Evolutionary conservation across 768 basidiomycete species (phyloP).

Genomic region (Podaxis pistillaris): DNA sequence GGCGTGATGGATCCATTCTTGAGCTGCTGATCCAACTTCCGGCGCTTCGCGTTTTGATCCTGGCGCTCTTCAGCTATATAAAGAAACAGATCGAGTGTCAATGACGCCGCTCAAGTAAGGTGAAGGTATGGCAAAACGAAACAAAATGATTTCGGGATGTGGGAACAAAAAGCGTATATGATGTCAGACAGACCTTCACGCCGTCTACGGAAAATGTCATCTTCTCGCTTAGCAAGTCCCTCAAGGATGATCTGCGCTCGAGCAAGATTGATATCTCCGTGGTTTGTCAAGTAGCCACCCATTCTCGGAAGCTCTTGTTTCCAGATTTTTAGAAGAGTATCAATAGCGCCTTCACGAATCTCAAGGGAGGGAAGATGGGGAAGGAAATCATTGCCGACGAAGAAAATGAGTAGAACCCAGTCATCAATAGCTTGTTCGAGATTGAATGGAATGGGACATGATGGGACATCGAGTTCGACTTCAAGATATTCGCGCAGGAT

Average conservation of each 20-base stretch:
- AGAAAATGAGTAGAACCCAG: slow-evolving; percentile 99
- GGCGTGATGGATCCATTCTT: slow-evolving; percentile 42
- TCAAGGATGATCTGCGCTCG: slow-evolving; percentile 94
- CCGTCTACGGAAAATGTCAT: slow-evolving; percentile 90
- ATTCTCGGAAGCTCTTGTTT: slow-evolving; percentile 88
- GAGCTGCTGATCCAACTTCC: slow-evolving; percentile 60
- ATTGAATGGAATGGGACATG: slow-evolving; percentile 80
- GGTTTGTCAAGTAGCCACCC: slow-evolving; percentile 96
- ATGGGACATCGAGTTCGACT: slow-evolving; percentile 86
- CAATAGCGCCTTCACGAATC: slow-evolving; percentile 99
- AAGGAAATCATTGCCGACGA: slow-evolving; percentile 99
- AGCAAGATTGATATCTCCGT: slow-evolving; percentile 82
- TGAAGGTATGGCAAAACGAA: slow-evolving; percentile 16
- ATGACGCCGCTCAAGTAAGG: slow-evolving; percentile 1
- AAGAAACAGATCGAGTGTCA: slow-evolving; percentile 23
- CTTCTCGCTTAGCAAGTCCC: slow-evolving; percentile 90
- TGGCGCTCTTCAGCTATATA: slow-evolving; percentile 88
- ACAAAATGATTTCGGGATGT: slow-evolving; percentile 10
- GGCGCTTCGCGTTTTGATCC: slow-evolving; percentile 86
- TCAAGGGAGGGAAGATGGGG: slow-evolving; percentile 98
- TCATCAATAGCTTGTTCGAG: slow-evolving; percentile 98
- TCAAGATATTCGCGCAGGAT: slow-evolving; percentile 97
- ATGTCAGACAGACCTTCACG: slow-evolving; percentile 75
- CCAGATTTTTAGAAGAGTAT: slow-evolving; percentile 95
- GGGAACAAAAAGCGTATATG: slow-evolving; percentile 1